phyloP scores from a whole-genome alignment of 2,329 filamentous ascomycete species.

The Ceratocystiopsis brevicomis region DNA sequence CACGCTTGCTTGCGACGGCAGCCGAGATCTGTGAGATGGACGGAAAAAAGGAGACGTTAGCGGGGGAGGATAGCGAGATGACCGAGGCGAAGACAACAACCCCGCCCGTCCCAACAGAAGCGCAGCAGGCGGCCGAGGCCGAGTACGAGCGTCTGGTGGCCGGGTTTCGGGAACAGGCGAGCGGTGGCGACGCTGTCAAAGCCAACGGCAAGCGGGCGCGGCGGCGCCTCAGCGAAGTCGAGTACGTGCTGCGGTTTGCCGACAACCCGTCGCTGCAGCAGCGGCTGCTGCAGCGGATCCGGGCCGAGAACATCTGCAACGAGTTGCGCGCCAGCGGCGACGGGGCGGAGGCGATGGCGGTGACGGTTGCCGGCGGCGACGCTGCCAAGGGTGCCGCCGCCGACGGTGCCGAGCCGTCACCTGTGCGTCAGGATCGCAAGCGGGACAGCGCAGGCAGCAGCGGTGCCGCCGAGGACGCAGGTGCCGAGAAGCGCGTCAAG shows the following conservation, averaged over 20 bases:
- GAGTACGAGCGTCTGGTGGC: constrained; percentile 38
- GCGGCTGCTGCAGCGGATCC: constrained; percentile 42
- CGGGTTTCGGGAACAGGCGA: constrained; percentile 21
- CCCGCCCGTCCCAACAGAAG: neutral
- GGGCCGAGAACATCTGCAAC: constrained; percentile 37
- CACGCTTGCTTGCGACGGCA: constrained; percentile 46
- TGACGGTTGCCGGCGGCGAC: no score
- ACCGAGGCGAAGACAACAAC: constrained; percentile 12
- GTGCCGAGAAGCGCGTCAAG: constrained; percentile 21
- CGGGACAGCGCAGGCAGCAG: constrained; percentile 13
- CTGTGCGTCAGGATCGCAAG: no score
- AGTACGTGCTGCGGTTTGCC: constrained; percentile 25
- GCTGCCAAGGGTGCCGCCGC: no score
- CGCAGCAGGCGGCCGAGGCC: neutral
- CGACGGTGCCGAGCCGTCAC: no score
- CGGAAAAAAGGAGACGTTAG: constrained; percentile 30
- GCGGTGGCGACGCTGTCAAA: constrained; percentile 9
- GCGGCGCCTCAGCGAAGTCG: constrained; percentile 24
- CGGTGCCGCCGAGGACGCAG: constrained; percentile 13
- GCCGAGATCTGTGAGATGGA: constrained; percentile 39
- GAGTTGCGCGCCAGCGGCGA: constrained; percentile 33
- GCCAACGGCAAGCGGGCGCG: constrained; percentile 25
- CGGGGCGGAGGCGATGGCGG: constrained; percentile 10
- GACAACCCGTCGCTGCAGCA: constrained; percentile 30
- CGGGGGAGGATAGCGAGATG: constrained; percentile 23